Conservation (phyloP, 1,284 basidiomycete genomes). For the Tremellales sp. region DNA sequence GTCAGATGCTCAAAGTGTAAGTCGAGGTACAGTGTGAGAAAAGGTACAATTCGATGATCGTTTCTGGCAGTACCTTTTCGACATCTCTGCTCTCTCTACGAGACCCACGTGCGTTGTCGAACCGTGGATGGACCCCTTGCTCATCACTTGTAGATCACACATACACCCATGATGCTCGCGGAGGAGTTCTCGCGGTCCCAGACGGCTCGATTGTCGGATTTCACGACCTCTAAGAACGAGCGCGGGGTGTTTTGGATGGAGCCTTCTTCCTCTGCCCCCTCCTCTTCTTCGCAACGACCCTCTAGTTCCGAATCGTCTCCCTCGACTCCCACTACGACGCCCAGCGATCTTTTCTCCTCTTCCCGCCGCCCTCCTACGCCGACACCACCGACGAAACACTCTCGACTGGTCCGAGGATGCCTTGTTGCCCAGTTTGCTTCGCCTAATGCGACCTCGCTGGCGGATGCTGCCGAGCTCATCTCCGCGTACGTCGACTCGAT, state of each 20-base stretch:
- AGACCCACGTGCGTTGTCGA: slow-evolving; percentile 48
- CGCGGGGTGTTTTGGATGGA: slow-evolving; percentile 54
- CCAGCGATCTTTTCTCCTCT: slow-evolving; percentile 22
- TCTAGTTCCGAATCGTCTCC: background rate
- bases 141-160: slow-evolving; percentile 48
- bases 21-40: background rate
- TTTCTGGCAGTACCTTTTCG: slow-evolving; percentile 53
- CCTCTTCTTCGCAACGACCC: background rate
- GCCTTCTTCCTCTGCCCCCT: slow-evolving; percentile 7
- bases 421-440: slow-evolving; percentile 59
- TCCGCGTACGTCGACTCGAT: slow-evolving; percentile 54
- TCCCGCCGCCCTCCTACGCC: slow-evolving; percentile 30
- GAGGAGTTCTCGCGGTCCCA: slow-evolving; percentile 57
- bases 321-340: slow-evolving; percentile 13
- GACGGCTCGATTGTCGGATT: slow-evolving; percentile 55
- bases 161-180: slow-evolving; percentile 60
- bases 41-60: too few relatives aligned
- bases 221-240: slow-evolving; percentile 53
- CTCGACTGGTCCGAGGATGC: slow-evolving; percentile 50
- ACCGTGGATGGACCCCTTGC: background rate
- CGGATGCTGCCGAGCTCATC: slow-evolving; percentile 58
- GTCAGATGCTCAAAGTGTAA: slow-evolving; percentile 57
- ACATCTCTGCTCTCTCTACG: slow-evolving; percentile 55
- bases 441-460: slow-evolving; percentile 52
- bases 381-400: slow-evolving; percentile 24